A percentile compares a stretch with the other conserved stretches of the same genome.
These are phyloP conservation scores for Colletotrichum coccodes DNA, from an alignment of 2,329 filamentous ascomycete genomes.

Conservation along the genomic window DNA sequence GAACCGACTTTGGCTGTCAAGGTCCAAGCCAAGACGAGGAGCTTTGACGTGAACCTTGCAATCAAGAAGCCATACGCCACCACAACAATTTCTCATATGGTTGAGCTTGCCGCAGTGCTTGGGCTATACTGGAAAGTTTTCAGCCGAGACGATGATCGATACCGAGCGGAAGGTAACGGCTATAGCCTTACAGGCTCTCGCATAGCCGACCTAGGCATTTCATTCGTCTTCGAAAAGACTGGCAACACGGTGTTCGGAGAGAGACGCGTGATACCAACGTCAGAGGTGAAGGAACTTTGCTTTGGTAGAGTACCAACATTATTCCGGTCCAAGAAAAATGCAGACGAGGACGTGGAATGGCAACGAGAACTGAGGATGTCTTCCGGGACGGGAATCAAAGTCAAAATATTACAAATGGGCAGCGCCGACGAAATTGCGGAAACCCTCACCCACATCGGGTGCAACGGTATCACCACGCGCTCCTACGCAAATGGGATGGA, in stretches of 20 bases:
- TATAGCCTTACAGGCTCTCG: conserved; percentile 44
- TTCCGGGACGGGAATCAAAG: conserved; percentile 35
- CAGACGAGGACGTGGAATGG: conserved; percentile 14
- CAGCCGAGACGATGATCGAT: conserved; percentile 45
- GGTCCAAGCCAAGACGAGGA: conserved; percentile 4
- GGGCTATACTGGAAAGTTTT: conserved; percentile 55
- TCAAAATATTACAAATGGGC: conserved; percentile 31
- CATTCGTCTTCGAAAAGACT: conserved; percentile 50
- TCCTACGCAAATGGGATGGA: conserved; percentile 37
- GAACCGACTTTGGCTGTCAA: conserved; percentile 6
- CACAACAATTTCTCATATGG: conserved; percentile 46
- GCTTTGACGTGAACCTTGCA: conserved; percentile 6
- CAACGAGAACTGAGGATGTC: background rate
- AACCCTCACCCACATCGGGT: conserved; percentile 50
- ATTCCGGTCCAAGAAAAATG: conserved; percentile 35
- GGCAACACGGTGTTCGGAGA: conserved; percentile 45
- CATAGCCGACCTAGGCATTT: conserved; percentile 47
- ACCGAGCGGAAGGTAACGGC: conserved; percentile 49
- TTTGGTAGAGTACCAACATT: conserved; percentile 54
- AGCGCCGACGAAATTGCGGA: conserved; percentile 44
- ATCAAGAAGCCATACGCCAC: conserved; percentile 45
- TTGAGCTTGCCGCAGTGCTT: conserved; percentile 47
- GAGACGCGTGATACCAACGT: conserved; percentile 47
- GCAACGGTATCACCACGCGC: conserved; percentile 44
- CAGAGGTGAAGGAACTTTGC: conserved; percentile 49